Base-by-base conservation (phyloP, 345 rosid species). In the Euphorbia pulcherrima region DNA sequence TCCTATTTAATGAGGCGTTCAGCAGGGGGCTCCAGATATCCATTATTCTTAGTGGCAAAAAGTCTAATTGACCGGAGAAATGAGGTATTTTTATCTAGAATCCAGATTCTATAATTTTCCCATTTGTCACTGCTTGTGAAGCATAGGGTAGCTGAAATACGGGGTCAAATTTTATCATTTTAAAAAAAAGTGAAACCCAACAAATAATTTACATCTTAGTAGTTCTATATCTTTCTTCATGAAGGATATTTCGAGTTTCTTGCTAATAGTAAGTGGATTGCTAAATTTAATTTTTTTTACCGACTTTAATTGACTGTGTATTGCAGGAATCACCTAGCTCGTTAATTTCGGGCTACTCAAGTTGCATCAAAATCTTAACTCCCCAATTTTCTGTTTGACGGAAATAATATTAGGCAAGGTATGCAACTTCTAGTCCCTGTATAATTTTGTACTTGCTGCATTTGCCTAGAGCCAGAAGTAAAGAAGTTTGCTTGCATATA, bases 1-100 rank as follows among this genome's bases (percentile, higher is more conserved):
- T 92, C 72, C 75, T 92, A 75, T 92, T 91, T 78, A 91, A 91
- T 67, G 87, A 88, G 68, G 97, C 92, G 17, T 91, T 91, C 69
- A 91, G 97, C 83, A 80, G 97, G 67, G 97, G 97, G 23, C 88
- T 92, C 54, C 93, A 90, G 77, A 89, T 92, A 74, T 89, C 93
- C 79, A 86, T 79, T 47, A 75, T 92, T 72, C 79, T 92, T 62
- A 62, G 86, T 12, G 96, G 93, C 54, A 92, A 89, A 79, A 92
- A 86, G 79, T 80, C 89, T 16, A 69, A 72, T 27, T 81, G 66
- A 72, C 27, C 37, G 16, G 68, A 40, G 29, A 58, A 29, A 69
- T 9, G 24, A 56, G 84, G 85, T 79, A 79, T 67, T 35, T 53
- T 35, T 21, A 29, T 21, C 66, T 48, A 16, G 51, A 29, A 5